Evolutionary conservation across 495 filamentous ascomycete species (phyloP).

Genomic region (Penicillium longicatenatum): DNA sequence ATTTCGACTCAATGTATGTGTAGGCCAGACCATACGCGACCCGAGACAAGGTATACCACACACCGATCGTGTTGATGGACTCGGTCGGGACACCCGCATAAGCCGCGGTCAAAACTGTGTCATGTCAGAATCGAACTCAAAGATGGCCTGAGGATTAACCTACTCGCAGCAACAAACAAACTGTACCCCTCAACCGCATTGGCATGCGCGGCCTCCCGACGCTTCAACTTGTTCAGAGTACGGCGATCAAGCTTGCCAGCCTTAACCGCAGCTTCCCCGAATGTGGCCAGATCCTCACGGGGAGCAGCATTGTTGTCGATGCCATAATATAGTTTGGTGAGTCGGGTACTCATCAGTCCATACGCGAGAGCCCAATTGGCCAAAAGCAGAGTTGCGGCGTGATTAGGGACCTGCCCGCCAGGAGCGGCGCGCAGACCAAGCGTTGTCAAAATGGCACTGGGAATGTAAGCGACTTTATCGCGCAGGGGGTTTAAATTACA

Average conservation of each 20-base stretch:
- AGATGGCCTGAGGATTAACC: constrained; percentile 1
- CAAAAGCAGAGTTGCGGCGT: constrained; percentile 41
- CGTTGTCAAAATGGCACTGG: constrained; percentile 26
- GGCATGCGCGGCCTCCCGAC: constrained; percentile 48
- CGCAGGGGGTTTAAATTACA: neutral
- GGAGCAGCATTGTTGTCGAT: constrained; percentile 54
- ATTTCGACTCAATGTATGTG: constrained; percentile 36
- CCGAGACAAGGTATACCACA: constrained; percentile 47
- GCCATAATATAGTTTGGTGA: constrained; percentile 40
- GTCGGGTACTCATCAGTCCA: constrained; percentile 43
- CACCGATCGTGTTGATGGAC: constrained; percentile 43
- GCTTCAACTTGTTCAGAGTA: constrained; percentile 47
- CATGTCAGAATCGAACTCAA: constrained; percentile 14
- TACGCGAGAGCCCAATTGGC: constrained; percentile 53
- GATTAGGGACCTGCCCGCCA: constrained; percentile 29
- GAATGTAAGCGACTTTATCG: constrained; percentile 12
- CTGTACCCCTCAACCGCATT: constrained; percentile 52
- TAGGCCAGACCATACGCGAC: constrained; percentile 43
- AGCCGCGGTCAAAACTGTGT: constrained; percentile 30
- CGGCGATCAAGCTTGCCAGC: constrained; percentile 49
- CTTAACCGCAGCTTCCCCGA: constrained; percentile 48
- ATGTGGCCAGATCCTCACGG: constrained; percentile 45
- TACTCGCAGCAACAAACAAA: constrained; percentile 46
- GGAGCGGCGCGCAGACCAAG: constrained; percentile 30
- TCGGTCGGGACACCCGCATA: constrained; percentile 38